These are phyloP conservation scores for Vanrija sp. DNA, from an alignment of 1,284 basidiomycete species.

Conservation along the genomic window DNA sequence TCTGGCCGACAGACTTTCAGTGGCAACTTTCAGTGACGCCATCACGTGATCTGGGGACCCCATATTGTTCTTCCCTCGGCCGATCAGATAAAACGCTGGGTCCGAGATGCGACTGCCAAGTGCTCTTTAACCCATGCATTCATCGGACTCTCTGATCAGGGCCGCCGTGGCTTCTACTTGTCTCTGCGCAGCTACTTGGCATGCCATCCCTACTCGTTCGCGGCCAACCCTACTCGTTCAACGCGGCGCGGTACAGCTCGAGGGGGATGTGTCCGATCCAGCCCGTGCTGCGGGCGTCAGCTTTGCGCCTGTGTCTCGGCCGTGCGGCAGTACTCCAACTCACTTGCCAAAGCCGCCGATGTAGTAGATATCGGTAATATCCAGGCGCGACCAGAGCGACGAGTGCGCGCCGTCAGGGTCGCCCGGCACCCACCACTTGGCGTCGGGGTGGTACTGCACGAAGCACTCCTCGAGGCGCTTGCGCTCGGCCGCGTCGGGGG, in stretches of 20 bases:
- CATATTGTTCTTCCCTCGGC: too few relatives aligned
- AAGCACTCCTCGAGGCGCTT: constrained; percentile 33
- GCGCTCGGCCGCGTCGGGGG: constrained; percentile 23
- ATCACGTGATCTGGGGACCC: too few relatives aligned
- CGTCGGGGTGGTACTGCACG: constrained; percentile 42
- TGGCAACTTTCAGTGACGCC: background rate
- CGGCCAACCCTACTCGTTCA: constrained; percentile 1
- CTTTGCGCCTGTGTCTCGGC: background rate
- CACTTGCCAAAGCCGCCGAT: constrained; percentile 65
- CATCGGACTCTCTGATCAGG: too few relatives aligned
- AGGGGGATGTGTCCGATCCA: constrained; percentile 60
- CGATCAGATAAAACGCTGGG: too few relatives aligned
- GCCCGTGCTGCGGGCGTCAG: constrained; percentile 41
- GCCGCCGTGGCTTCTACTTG: too few relatives aligned
- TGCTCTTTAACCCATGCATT: too few relatives aligned
- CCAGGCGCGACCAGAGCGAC: constrained; percentile 42
- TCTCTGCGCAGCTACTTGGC: too few relatives aligned
- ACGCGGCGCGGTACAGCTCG: constrained; percentile 52
- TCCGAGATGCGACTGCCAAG: too few relatives aligned
- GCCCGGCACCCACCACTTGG: constrained; percentile 42
- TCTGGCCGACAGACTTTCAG: background rate
- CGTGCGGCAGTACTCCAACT: constrained; percentile 19
- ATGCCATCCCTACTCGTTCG: too few relatives aligned
- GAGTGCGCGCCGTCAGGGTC: constrained; percentile 31
- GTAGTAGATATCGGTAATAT: constrained; percentile 57